Evolutionary conservation across 208 protist species (phyloP), one percentile per base, ranked within the genome.

Genomic region (Trypanosoma boissoni): DNA sequence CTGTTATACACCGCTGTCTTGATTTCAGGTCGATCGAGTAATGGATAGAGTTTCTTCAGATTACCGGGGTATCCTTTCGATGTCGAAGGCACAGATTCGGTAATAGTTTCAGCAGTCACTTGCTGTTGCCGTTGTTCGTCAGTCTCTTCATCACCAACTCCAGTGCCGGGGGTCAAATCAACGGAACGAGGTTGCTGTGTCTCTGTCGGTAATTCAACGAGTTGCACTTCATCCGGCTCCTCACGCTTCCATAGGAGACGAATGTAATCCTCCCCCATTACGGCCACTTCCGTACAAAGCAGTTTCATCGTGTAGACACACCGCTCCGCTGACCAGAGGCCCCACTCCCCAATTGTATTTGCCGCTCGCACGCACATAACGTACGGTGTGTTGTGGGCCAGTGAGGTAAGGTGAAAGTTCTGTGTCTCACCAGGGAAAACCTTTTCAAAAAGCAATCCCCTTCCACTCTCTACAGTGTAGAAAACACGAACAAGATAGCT

Each of bases 231-330:
- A 68, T 89, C 78, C 3, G 86, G 86, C 8, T 75, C 78, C 2
- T 77, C 67, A 39, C 87, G 81, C 50, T 39, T 41, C 91, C 91
- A 97, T 46, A 49, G 46, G 21, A 95, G 27, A 16, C 81, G 84
- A 41, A 94, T 66, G 65, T 87, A 97, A 57, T 91, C 83, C 64
- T 97, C 91, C 8, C 91, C 91, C 23, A 92, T 78, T 6, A 85
- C 83, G 27, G 68, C 67, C 24, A 92, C 72, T 37, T 70, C 72
- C 28, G 53, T 42, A 32, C 56, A 29, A 3, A 97, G 58, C n/a
- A 78, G 78, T 68, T 83, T 81, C 83, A 97, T 91, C 10, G 91
- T 97, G 72, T 85, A 84, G 8, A 97, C 59, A 59, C 74, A 79
- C 24, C 77, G 76, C 43, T 88, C 76, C 70, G 82, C 78, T 5